Conservation (phyloP, 2,329 filamentous ascomycete genomes). For the Sarocladium brachiariae region DNA sequence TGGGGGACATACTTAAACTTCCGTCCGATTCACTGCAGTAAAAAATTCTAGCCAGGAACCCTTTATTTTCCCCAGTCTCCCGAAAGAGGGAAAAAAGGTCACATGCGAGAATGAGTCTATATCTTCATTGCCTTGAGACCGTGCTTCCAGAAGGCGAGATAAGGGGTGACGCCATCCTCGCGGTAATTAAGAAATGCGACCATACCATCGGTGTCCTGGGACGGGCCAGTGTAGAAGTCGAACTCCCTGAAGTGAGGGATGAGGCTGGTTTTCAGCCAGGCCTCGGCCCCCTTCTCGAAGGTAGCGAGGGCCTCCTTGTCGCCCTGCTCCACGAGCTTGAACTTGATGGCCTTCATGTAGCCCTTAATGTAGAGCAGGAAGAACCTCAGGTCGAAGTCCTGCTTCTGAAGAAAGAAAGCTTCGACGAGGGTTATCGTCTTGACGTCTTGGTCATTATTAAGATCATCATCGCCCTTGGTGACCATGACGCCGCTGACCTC, state of each 20-base stretch:
- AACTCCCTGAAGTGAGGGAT: slow-evolving; percentile 87
- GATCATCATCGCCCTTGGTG: slow-evolving; percentile 63
- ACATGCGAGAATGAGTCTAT: slow-evolving; percentile 38
- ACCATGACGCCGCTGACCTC: slow-evolving; percentile 93
- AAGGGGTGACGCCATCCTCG: slow-evolving; percentile 89
- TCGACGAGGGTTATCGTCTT: slow-evolving; percentile 90
- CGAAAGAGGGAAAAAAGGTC: not conserved
- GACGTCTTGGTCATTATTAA: slow-evolving; percentile 66
- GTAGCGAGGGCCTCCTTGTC: slow-evolving; percentile 60
- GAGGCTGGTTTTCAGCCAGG: slow-evolving; percentile 76
- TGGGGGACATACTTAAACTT: too few relatives aligned
- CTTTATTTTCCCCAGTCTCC: too few relatives aligned
- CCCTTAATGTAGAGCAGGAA: slow-evolving; percentile 80
- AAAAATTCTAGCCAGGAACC: too few relatives aligned
- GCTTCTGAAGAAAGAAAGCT: slow-evolving; percentile 81
- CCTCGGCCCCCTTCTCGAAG: slow-evolving; percentile 71
- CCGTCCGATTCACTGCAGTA: too few relatives aligned
- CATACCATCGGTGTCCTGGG: slow-evolving; percentile 92
- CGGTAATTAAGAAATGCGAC: slow-evolving; percentile 94
- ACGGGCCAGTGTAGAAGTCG: slow-evolving; percentile 89
- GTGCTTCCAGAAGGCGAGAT: slow-evolving; percentile 90
- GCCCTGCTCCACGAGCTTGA: slow-evolving; percentile 55
- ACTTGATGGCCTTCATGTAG: slow-evolving; percentile 90
- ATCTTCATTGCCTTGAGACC: slow-evolving; percentile 87
- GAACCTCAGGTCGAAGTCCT: slow-evolving; percentile 77